Evolutionary conservation across 495 filamentous ascomycete genomes (phyloP), one percentile per base, ranked within the genome.

Genomic region (Xylaria flabelliformis): DNA sequence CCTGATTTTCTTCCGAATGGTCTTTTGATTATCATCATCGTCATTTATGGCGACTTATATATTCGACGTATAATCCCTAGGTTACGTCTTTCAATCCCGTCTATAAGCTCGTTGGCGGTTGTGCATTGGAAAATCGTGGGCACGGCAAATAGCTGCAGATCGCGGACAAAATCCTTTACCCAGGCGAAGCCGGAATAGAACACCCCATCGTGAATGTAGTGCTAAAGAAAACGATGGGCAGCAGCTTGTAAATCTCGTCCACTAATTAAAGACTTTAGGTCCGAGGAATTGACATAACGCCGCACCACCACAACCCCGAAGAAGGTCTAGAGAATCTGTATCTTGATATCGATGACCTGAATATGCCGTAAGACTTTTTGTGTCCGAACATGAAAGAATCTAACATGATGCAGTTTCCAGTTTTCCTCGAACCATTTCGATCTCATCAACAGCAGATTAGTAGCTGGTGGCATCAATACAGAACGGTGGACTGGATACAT

Each of bases 361-460:
- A 96, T 78, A 87, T 87, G 73, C 84, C 86, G 87, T 88, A 79
- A 82, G 84, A 66, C 50, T 44, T 70, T 64, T 58, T 62, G 64
- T 46, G 53, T 46, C 70, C 69, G 34, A 24, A 15, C 26, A 24
- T 72, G 72, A 24, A 73, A 72, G 6, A 78, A 46, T 74, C 71
- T 67, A 77, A 76, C 71, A 65, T 74, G 48, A 21, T 56, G 26
- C 71, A 89, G 87, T 15, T 93, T 94, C 74, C 93, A 92, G 9
- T 96, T 94, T 74, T 84, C 86, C 46, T 82, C 87, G 34, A 92
- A 93, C 72, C 84, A 91, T 69, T 99, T 97, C 85, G 93, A 98
- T 75, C 87, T 99, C 65, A 90, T 99, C 67, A 93, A 99, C 76
- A 97, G 94, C 67, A 86, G 91, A 74, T 87, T 95, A 80, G 89